Percentiles rank a stretch among this genome's conserved stretches.
Evolutionary conservation across 2,329 filamentous ascomycete species (phyloP).

Genomic region (Fusarium equiseti): DNA sequence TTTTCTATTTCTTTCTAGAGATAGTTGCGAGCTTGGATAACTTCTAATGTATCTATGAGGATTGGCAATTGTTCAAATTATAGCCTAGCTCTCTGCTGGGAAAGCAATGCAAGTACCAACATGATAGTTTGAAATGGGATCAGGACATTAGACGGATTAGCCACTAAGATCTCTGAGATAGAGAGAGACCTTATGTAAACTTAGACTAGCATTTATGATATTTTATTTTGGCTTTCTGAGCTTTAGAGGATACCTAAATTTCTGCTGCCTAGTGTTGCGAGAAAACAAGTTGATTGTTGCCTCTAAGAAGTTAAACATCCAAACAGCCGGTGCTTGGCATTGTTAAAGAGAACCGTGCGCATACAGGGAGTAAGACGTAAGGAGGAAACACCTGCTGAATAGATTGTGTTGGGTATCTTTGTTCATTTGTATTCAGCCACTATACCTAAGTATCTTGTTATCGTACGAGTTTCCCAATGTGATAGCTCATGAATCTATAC

Average conservation of each 20-base stretch:
- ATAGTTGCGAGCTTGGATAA: neutral
- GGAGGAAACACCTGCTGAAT: neutral
- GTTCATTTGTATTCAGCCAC: constrained; percentile 1
- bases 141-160: neutral
- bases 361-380: neutral
- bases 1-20: neutral
- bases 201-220: neutral
- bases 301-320: neutral
- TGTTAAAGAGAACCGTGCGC: neutral
- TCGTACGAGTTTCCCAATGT: neutral
- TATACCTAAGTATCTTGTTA: neutral
- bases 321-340: neutral
- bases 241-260: neutral
- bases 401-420: constrained; percentile 31
- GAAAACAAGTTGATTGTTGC: neutral
- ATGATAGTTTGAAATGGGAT: neutral
- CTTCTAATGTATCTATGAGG: constrained; percentile 25
- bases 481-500: neutral
- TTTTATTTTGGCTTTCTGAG: neutral
- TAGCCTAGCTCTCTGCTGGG: neutral
- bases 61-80: constrained; percentile 1
- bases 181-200: neutral
- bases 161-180: neutral
- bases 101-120: neutral
- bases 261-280: neutral